phyloP scores from a whole-genome alignment of 75 land plant species.

The Pinus tabuliformis region DNA sequence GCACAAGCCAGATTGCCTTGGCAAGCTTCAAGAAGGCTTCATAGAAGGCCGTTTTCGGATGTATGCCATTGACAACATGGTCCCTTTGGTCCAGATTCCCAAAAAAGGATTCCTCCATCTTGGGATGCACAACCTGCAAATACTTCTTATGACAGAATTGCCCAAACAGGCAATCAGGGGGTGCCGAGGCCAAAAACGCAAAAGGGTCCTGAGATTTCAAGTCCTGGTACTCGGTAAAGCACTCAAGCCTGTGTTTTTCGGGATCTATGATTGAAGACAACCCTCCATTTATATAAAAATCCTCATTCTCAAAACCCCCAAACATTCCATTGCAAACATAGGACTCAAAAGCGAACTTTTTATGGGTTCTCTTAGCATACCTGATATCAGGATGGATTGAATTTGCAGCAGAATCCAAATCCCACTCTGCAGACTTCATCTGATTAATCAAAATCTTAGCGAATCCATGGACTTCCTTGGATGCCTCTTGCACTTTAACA shows the following conservation, averaged over 20 bases:
- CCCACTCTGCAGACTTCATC: slow-evolving; percentile 82
- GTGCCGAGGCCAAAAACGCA: slow-evolving; percentile 48
- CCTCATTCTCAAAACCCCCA: slow-evolving; percentile 75
- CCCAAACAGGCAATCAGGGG: slow-evolving; percentile 64
- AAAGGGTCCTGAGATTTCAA: slow-evolving; percentile 50
- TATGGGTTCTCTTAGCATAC: slow-evolving; percentile 74
- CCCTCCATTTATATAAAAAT: slow-evolving; percentile 30
- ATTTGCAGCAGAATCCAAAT: slow-evolving; percentile 84
- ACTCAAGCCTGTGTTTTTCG: slow-evolving; percentile 33
- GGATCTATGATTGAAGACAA: slow-evolving; percentile 3
- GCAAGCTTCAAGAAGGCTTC: slow-evolving; percentile 83
- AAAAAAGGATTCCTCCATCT: slow-evolving; percentile 91
- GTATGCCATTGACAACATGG: slow-evolving; percentile 62
- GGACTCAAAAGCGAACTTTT: slow-evolving; percentile 85
- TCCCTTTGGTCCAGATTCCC: slow-evolving; percentile 84
- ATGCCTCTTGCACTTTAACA: slow-evolving; percentile 60
- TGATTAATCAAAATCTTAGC: slow-evolving; percentile 37
- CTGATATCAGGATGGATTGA: slow-evolving; percentile 52
- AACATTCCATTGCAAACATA: slow-evolving; percentile 77
- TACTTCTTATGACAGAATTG: slow-evolving; percentile 80
- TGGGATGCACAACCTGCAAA: slow-evolving; percentile 71
- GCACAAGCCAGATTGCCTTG: slow-evolving; percentile 84
- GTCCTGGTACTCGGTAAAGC: slow-evolving; percentile 73
- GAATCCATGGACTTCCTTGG: slow-evolving; percentile 64
- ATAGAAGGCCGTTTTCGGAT: slow-evolving; percentile 85